phyloP scores from a whole-genome alignment of 2,329 filamentous ascomycete genomes.

The Diplodia sapinea region DNA sequence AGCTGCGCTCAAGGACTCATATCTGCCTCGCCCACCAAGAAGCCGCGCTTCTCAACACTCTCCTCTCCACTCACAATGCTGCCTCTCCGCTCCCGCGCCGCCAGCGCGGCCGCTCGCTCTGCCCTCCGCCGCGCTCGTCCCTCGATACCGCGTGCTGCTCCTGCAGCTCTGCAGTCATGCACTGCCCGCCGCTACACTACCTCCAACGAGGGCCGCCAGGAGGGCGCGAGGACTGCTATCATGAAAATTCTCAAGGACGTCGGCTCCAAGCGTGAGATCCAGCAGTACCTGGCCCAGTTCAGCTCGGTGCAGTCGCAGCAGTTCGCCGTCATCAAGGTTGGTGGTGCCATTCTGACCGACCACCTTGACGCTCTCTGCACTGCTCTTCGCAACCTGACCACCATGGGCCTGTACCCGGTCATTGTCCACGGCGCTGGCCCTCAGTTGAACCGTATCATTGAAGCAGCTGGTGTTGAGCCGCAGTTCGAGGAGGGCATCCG shows the following conservation, averaged over 20 bases:
- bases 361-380: slow-evolving; percentile 90
- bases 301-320: slow-evolving; percentile 95
- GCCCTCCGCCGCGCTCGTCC: slow-evolving; percentile 31
- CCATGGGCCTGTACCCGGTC: slow-evolving; percentile 92
- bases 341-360: slow-evolving; percentile 93
- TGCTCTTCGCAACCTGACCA: slow-evolving; percentile 87
- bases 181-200: slow-evolving; percentile 25
- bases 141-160: slow-evolving; percentile 26
- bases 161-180: slow-evolving; percentile 27
- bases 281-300: slow-evolving; percentile 98
- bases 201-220: slow-evolving; percentile 30
- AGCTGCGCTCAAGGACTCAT: slow-evolving; percentile 27
- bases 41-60: slow-evolving; percentile 8
- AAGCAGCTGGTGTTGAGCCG: slow-evolving; percentile 90
- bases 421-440: slow-evolving; percentile 95
- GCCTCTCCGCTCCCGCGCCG: slow-evolving; percentile 30
- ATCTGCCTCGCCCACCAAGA: slow-evolving; percentile 16
- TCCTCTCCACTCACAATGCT: slow-evolving; percentile 32
- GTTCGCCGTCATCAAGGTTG: slow-evolving; percentile 98
- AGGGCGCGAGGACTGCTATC: slow-evolving; percentile 66
- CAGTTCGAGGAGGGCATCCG: slow-evolving; percentile 96
- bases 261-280: slow-evolving; percentile 92
- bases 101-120: slow-evolving; percentile 31
- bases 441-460: slow-evolving; percentile 89
- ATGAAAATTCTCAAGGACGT: slow-evolving; percentile 94